Base-by-base conservation (phyloP, 2,329 filamentous ascomycete species). In the Penicillium sp. region DNA sequence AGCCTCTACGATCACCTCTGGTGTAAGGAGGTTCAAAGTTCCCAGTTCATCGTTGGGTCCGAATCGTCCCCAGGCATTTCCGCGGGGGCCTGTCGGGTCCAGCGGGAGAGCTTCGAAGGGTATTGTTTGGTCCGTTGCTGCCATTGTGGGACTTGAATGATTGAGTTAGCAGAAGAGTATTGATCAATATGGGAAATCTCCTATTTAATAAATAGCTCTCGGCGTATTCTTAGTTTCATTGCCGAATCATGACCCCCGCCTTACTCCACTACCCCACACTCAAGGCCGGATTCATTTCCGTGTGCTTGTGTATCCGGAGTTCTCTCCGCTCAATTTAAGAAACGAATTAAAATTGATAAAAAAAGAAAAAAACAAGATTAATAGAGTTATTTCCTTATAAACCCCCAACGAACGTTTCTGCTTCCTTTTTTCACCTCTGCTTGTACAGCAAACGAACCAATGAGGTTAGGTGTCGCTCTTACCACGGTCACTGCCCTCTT, bases 21-120 rank as follows among this genome's bases (percentile, higher is more conserved):
- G 75, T 0, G 81, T 84, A 46, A 85, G 74, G 3, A 82, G 73
- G 62, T 85, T 84, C 3, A 85, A 69, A 46, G 79, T 82, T 29
- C 83, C 83, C 6, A 83, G 74, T 62, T 84, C 71, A 55, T 85
- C 83, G 4, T 75, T 58, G 6, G 71, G 64, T 13, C 82, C 82
- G 58, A 81, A 84, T 7, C 82, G 76, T 2, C 81, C 82, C 83
- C 83, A 85, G 5, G 82, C 81, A 52, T 84, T 84, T 14, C 80
- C 79, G 2, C 71, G 74, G 4, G 81, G 81, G 1, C 81, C 81
- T n/a, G 24, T 58, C 14, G 59, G 55, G 37, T 64, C 61, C 19
- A 66, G 42, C 4, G 64, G 64, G 4, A 66, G 61, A 6, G 61
- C 49, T 9, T 65, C 64, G 31, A 66, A 66, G 0, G 59, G 33